Evolutionary conservation across 768 basidiomycete species (phyloP), one percentile per base, ranked within the genome.

Genomic region (Plicaturopsis crispa): DNA sequence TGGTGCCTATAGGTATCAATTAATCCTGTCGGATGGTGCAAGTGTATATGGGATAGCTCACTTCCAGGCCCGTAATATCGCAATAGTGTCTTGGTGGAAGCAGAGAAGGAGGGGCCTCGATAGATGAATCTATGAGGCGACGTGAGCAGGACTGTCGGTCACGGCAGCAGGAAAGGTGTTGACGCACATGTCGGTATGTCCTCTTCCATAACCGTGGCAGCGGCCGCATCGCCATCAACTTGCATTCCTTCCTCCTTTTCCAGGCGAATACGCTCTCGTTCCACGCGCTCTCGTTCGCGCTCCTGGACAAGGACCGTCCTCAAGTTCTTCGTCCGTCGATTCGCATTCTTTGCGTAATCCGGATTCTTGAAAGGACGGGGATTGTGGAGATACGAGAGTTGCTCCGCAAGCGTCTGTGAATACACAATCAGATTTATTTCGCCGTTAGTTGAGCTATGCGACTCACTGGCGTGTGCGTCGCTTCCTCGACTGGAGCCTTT

Each of bases 51-150:
- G 16, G 24, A 16, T 4, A 36, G 43, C 59, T 6, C 21, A 83
- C 86, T 59, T 88, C 85, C 10, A 91, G 65, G 0, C 88, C 85
- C 0, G 88, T 91, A 12, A 91, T 89, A 59, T 90, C 88, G 50
- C 88, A 90, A 38, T 84, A 87, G 43, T 81, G 78, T 42, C 70
- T 69, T 33, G 78, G 82, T 3, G 88, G 87, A 6, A 84, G 61
- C 1, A 91, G 52, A 7, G 86, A 90, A 0, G 87, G 88, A 0
- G 88, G 84, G 4, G 88, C 86, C 53, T 91, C 88, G 31, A 91
- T 84, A 2, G 81, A 84, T 5, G 74, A 71, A 48, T 89, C 86
- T 89, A 43, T 5, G 37, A 26, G 21, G 16, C 8, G n/a, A 11
- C 22, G 24, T 42, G 22, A 38, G 22, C 24, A 11, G 33, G 12